phyloP scores from a whole-genome alignment of 257 asterid species.

The Lavandula angustifolia region DNA sequence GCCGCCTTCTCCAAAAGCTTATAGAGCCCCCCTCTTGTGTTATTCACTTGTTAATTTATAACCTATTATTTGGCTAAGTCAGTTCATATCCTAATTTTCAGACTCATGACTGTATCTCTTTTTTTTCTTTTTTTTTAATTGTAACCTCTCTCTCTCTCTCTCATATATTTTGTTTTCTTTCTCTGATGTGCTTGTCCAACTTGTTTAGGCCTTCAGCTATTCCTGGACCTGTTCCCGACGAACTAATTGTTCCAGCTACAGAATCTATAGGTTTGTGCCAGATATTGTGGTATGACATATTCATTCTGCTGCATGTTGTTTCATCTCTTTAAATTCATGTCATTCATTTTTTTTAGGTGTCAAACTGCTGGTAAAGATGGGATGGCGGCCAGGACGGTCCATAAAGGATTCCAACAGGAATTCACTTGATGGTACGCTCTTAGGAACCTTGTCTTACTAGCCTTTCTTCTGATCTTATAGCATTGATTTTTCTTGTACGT shows the following conservation, averaged over 20 bases:
- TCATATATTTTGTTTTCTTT: neutral
- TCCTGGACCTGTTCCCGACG: constrained; percentile 98
- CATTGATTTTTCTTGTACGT: neutral
- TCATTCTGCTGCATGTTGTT: constrained; percentile 25
- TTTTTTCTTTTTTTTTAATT: no score
- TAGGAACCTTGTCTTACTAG: neutral
- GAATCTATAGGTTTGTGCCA: constrained; percentile 77
- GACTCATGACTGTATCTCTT: neutral
- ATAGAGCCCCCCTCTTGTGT: neutral
- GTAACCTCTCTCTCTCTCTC: no score
- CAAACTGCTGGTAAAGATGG: constrained; percentile 88
- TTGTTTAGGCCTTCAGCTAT: constrained; percentile 75
- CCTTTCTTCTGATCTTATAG: constrained; percentile 11
- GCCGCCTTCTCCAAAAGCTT: constrained; percentile 5
- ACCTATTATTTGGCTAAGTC: neutral
- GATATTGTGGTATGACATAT: constrained; percentile 21
- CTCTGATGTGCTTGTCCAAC: constrained; percentile 17
- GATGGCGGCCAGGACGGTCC: constrained; percentile 94
- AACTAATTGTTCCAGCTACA: constrained; percentile 68
- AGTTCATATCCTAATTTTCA: constrained; percentile 15
- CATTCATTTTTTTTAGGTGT: constrained; percentile 58
- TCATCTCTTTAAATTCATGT: constrained; percentile 16
- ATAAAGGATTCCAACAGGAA: constrained; percentile 61
- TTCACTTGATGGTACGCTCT: constrained; percentile 58
- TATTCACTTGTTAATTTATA: constrained; percentile 16